Base-by-base conservation (phyloP, 2,329 filamentous ascomycete genomes). In the Ophiostoma tasmaniense region DNA sequence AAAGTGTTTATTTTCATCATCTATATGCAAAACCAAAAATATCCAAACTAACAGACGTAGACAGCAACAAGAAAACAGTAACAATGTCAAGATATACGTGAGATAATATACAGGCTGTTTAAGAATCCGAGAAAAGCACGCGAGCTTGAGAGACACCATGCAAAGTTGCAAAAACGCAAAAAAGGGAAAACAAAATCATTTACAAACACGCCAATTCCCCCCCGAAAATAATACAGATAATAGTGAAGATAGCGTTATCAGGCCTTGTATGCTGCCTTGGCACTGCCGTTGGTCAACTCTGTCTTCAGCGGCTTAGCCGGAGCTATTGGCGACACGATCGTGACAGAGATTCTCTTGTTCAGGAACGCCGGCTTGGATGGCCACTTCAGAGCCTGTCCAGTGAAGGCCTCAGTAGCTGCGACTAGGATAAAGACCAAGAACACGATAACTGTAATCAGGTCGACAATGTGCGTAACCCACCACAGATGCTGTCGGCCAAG, bases 401-500 rank as follows among this genome's bases (percentile, higher is more conserved):
- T 39, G 28, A 64, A 2, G 0, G 72, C 71, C 25, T 76, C 74
- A 50, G 80, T 70, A 8, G 72, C 70, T 3, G 70, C 68, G 2
- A 77, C 71, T 1, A 73, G 50, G 6, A 64, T 70, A 35, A 72
- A 73, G 5, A 73, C 67, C 37, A 76, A 10, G 0, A 71, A 17
- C 10, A 70, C 75, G 6, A 80, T 64, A 1, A 82, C 50, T 1
- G 80, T 78, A 68, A 82, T 75, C 8, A 92, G 72, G 75, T 92
- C 89, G 42, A 92, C 71, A 64, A 93, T 83, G 81, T 98, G 93
- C 6, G 95, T 87, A 4, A 86, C 83, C 95, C 95, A 99, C 95
- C 95, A 99, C 67, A 93, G 84, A 80, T 97, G 92, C 82, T 97
- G 94, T 30, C 88, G 87, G 0, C 95, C 95, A 45, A 96, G 80